These are phyloP conservation scores for Colletotrichum filicis DNA, from an alignment of 2,329 filamentous ascomycete genomes.

Conservation along the genomic window DNA sequence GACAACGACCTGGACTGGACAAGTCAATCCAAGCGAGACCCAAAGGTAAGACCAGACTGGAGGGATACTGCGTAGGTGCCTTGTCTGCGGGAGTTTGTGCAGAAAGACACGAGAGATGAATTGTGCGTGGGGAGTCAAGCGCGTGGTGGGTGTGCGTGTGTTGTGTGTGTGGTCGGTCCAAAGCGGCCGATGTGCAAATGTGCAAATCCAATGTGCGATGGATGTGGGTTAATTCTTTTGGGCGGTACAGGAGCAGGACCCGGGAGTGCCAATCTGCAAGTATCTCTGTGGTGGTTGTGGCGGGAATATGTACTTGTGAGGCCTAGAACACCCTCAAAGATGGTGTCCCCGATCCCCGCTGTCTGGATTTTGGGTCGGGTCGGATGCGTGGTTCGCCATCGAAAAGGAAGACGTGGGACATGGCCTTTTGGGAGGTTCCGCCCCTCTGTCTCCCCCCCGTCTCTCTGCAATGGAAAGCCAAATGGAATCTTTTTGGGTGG, in stretches of 20 bases:
- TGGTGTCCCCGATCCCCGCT: constrained; percentile 34
- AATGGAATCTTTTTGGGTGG: not conserved
- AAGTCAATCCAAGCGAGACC: not conserved
- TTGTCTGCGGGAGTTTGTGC: constrained; percentile 1
- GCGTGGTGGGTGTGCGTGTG: constrained; percentile 41
- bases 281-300: not conserved
- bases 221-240: constrained; percentile 29
- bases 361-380: constrained; percentile 33
- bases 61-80: not conserved
- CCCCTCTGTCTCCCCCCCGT: not conserved
- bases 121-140: constrained; percentile 42
- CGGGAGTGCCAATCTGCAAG: not conserved
- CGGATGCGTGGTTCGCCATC: constrained; percentile 12
- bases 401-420: not conserved
- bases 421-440: not conserved
- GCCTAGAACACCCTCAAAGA: constrained; percentile 33
- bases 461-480: not conserved
- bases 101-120: not conserved
- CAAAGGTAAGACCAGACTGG: not conserved
- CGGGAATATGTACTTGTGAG: constrained; percentile 5
- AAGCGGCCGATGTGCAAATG: constrained; percentile 4
- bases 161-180: constrained; percentile 44
- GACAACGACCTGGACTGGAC: not conserved
- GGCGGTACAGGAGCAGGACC: not conserved
- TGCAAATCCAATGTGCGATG: constrained; percentile 13